These are phyloP conservation scores for Millerago galiae DNA, from an alignment of 805 yeast genomes.

Conservation along the genomic window DNA sequence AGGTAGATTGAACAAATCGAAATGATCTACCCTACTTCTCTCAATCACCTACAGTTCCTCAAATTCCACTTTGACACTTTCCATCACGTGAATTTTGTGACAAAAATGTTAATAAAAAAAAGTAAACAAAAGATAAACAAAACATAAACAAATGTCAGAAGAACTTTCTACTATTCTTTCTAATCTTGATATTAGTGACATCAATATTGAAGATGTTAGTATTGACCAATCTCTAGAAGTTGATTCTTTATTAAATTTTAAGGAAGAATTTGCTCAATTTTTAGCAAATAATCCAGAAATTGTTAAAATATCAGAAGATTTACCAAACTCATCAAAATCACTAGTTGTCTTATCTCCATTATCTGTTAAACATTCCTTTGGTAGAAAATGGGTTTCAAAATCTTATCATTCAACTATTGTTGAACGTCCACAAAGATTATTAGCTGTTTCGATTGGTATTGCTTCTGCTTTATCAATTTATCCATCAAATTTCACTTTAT, in stretches of 20 bases:
- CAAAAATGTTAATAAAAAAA: conserved; percentile 1
- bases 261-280: conserved; percentile 37
- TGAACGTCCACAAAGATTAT: conserved; percentile 74
- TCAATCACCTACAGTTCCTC: too few species aligned
- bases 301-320: conserved; percentile 27
- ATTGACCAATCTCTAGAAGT: conserved; percentile 2
- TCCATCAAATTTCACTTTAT: conserved; percentile 50
- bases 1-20: too few species aligned
- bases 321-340: conserved; percentile 41
- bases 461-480: conserved; percentile 66
- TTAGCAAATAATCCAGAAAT: conserved; percentile 33
- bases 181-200: conserved; percentile 14
- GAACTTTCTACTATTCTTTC: conserved; percentile 18
- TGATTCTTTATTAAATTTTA: conserved; percentile 33
- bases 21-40: too few species aligned
- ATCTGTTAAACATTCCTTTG: conserved; percentile 65
- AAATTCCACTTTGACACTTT: background rate
- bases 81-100: conserved; percentile 1
- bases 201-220: background rate
- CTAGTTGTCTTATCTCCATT: conserved; percentile 62
- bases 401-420: conserved; percentile 62
- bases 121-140: background rate
- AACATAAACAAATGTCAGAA: background rate
- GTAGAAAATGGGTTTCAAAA: conserved; percentile 72
- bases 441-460: conserved; percentile 73